These are phyloP conservation scores for Paragyromitra xinjiangensis DNA, from an alignment of 495 filamentous ascomycete species.

Conservation along the genomic window DNA sequence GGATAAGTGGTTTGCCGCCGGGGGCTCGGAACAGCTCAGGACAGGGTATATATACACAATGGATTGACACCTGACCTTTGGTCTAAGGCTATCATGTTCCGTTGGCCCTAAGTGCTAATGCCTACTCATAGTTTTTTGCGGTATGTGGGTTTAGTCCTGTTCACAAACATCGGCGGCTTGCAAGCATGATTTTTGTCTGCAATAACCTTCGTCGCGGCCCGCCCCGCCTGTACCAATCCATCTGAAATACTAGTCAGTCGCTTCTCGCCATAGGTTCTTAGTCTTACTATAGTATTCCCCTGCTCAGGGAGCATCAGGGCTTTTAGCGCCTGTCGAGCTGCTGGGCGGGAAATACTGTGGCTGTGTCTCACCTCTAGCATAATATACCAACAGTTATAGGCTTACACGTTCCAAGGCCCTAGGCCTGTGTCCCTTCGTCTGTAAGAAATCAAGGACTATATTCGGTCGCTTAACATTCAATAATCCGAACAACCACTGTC, in stretches of 20 bases:
- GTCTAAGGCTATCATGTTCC: not conserved
- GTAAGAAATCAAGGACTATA: too few species aligned
- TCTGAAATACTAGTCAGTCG: not conserved
- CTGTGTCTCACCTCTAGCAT: too few species aligned
- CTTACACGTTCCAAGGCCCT: too few species aligned
- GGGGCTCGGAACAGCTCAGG: conserved; percentile 11
- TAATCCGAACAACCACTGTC: too few species aligned
- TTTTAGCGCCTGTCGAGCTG: too few species aligned
- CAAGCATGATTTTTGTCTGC: not conserved
- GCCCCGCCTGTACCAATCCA: not conserved
- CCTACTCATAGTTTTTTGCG: not conserved
- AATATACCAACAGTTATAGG: too few species aligned
- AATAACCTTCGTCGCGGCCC: not conserved
- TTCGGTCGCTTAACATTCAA: too few species aligned
- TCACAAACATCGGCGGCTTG: not conserved
- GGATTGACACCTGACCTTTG: not conserved
- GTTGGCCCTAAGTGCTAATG: not conserved
- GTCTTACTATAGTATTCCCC: too few species aligned
- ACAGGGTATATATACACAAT: not conserved
- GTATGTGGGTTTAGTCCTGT: not conserved
- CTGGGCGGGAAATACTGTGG: too few species aligned
- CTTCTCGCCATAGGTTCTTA: too few species aligned
- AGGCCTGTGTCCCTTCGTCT: too few species aligned
- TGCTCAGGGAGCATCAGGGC: too few species aligned
- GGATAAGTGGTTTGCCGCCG: not conserved